Base-by-base conservation (phyloP, 805 yeast genomes). In the Helenozyma rhizophorensis region DNA sequence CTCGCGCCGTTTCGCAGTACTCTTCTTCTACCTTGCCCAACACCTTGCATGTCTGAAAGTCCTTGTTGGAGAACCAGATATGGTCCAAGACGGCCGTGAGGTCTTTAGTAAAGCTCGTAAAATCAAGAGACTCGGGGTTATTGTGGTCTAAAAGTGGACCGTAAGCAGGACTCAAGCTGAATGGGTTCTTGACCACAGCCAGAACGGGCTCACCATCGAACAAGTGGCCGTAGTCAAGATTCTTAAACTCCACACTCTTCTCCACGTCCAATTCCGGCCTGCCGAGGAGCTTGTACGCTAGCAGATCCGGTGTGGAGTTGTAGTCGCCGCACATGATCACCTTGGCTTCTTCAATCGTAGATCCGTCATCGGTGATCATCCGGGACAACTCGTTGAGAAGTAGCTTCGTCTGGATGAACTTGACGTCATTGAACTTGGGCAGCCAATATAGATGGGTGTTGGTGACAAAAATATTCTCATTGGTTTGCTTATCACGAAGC, bases 401-500 rank as follows among this genome's bases (percentile, higher is more conserved):
- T 9, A 74, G 54, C 52, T 71, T 66, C 11, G 76, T 62, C 45
- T 78, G 83, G 26, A 74, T 47, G 6, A 75, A 55, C 43, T 74
- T 76, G 14, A 77, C 78, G 43, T 75, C 78, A 29, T 70, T 66
- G 31, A 60, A 68, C 40, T 70, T 68, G 1, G 57, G 57, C 25
- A 50, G 47, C 83, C 83, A 78, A 45, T 78, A 78, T 8, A 78
- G 53, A 50, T 78, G 83, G 0, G 83, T 77, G 40, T 76, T 78
- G n/a, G 77, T 58, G 2, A 75, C 62, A 24, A 73, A 69, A 3
- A 77, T 48, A 3, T 53, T 43, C 21, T 65, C 56, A 9, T 58
- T 53, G 0, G 75, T 62, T 1, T 36, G 43, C 30, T 52, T 57
- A 46, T 78, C 83, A 34, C 58, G 53, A 23, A 78, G 49, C 9